Evolutionary conservation across 2,329 filamentous ascomycete genomes (phyloP).

Genomic region (Trichoderma koningiopsis): DNA sequence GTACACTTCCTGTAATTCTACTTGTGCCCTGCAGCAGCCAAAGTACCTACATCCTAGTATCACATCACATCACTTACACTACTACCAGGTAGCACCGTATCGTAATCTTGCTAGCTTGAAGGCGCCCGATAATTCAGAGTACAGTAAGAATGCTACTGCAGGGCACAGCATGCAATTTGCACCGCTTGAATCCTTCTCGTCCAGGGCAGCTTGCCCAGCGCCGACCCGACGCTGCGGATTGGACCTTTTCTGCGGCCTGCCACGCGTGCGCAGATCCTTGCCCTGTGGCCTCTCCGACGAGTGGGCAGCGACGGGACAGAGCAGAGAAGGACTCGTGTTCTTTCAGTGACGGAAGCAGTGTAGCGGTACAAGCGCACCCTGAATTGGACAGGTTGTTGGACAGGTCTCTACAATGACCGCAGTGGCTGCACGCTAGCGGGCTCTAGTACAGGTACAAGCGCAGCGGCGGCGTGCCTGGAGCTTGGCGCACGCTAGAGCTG

Average conservation of each 20-base stretch:
- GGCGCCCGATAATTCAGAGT: background rate
- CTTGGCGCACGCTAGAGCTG: conserved; percentile 14
- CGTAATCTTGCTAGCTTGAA: background rate
- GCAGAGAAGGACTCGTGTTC: background rate
- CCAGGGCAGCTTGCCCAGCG: background rate
- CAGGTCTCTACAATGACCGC: background rate
- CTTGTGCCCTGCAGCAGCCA: background rate
- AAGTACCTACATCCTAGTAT: background rate
- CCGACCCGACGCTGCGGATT: conserved; percentile 25
- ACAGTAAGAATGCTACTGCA: background rate
- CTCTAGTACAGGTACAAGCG: background rate
- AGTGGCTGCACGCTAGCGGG: background rate
- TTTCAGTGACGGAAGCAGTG: background rate
- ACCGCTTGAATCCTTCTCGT: background rate
- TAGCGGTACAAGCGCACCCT: background rate
- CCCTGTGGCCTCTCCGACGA: conserved; percentile 14
- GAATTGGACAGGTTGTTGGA: background rate
- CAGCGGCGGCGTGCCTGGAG: background rate
- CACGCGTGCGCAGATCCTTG: conserved; percentile 15
- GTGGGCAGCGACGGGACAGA: background rate
- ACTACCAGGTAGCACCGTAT: background rate
- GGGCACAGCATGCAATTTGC: background rate
- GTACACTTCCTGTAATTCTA: background rate
- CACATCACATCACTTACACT: background rate
- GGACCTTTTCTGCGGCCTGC: conserved; percentile 15